Percentiles rank a stretch among this genome's conserved stretches.
These are phyloP conservation scores for Leccinellum rugosiceps DNA, from an alignment of 768 basidiomycete genomes.

Conservation along the genomic window DNA sequence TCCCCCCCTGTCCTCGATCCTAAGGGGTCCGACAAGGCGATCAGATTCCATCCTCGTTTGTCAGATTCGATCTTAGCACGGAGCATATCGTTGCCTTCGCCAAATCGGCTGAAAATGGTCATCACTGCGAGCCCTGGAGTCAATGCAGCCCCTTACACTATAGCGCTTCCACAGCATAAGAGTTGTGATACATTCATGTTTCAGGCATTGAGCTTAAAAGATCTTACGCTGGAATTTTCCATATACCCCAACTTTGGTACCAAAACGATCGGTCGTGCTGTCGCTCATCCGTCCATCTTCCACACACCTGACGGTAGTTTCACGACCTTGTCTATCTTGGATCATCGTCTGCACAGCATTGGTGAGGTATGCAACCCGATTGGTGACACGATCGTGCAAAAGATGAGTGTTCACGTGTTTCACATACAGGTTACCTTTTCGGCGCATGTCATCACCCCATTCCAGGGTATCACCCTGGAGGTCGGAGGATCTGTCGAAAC, in stretches of 20 bases:
- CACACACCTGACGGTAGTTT: slow-evolving; percentile 50
- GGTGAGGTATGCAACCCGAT: slow-evolving; percentile 62
- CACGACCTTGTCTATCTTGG: slow-evolving; percentile 76
- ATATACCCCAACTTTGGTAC: slow-evolving; percentile 97
- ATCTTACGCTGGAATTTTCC: slow-evolving; percentile 85
- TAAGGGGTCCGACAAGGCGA: slow-evolving; percentile 39
- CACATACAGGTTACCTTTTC: slow-evolving; percentile 76
- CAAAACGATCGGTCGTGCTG: slow-evolving; percentile 91
- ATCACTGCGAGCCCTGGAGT: slow-evolving; percentile 87
- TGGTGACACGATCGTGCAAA: not conserved
- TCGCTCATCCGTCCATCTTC: slow-evolving; percentile 78
- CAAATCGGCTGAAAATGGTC: slow-evolving; percentile 85
- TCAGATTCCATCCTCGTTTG: slow-evolving; percentile 73
- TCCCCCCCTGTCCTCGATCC: slow-evolving; percentile 36
- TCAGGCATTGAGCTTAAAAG: slow-evolving; percentile 73
- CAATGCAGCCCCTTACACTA: slow-evolving; percentile 84
- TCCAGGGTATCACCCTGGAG: slow-evolving; percentile 88
- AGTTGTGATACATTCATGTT: slow-evolving; percentile 76
- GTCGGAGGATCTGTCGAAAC: slow-evolving; percentile 95
- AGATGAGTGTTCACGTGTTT: slow-evolving; percentile 7
- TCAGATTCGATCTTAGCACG: slow-evolving; percentile 67
- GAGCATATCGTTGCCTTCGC: slow-evolving; percentile 64
- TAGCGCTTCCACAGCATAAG: slow-evolving; percentile 79
- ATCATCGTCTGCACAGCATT: slow-evolving; percentile 89
- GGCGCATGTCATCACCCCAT: slow-evolving; percentile 80